Conservation (phyloP, 1,284 basidiomycete species). For the Cutaneotrichosporon dermatis region DNA sequence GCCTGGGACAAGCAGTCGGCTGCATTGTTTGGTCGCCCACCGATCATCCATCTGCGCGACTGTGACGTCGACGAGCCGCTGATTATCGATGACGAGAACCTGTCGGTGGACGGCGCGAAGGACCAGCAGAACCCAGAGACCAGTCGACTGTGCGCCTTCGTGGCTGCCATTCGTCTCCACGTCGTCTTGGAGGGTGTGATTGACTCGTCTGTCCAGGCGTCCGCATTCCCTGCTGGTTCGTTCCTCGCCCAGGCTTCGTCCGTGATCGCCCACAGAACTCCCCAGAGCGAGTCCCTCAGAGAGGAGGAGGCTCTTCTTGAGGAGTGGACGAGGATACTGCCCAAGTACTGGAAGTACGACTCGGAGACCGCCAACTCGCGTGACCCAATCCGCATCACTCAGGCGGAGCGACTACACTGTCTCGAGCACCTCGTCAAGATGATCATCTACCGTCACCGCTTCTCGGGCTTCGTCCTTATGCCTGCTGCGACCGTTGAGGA, state of each 20-base stretch:
- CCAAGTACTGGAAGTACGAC: conserved; percentile 71
- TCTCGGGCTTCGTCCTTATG: conserved; percentile 49
- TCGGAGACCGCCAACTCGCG: conserved; percentile 74
- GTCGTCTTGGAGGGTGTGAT: conserved; percentile 68
- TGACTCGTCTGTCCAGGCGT: conserved; percentile 52
- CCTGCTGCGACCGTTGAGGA: conserved; percentile 48
- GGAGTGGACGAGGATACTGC: conserved; percentile 66
- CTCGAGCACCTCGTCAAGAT: conserved; percentile 77
- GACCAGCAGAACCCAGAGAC: conserved; percentile 65
- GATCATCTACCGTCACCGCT: conserved; percentile 52
- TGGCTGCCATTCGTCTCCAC: conserved; percentile 67
- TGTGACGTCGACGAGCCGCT: conserved; percentile 79
- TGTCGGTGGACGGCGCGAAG: conserved; percentile 65
- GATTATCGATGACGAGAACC: conserved; percentile 80
- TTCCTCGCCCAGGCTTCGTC: conserved; percentile 50
- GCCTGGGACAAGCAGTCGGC: conserved; percentile 79
- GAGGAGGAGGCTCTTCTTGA: conserved; percentile 76
- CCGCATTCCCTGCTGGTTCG: conserved; percentile 45
- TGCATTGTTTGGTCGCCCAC: conserved; percentile 79
- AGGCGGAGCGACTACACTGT: conserved; percentile 76
- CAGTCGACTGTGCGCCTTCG: conserved; percentile 72
- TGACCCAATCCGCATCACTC: conserved; percentile 79
- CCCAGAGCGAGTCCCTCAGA: conserved; percentile 59
- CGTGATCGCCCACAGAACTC: conserved; percentile 43
- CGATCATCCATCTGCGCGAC: conserved; percentile 74